Conservation (phyloP, 2,329 filamentous ascomycete genomes). For the Pyrenophora graminea region DNA sequence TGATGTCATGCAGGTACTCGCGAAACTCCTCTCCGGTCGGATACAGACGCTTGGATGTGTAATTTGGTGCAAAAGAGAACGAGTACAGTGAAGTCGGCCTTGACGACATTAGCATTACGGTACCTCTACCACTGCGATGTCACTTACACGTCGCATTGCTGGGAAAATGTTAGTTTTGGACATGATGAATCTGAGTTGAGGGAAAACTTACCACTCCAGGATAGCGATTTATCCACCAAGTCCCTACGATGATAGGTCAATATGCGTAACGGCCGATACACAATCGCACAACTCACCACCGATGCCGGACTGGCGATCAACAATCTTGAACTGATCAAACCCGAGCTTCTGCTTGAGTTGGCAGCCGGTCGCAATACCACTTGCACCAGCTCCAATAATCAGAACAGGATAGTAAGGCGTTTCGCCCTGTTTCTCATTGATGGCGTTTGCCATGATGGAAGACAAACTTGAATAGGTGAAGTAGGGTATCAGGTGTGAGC, state of each 20-base stretch:
- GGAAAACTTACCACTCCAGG: neutral
- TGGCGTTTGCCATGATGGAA: neutral
- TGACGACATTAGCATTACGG: neutral
- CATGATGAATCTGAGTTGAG: neutral
- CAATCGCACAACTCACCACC: neutral
- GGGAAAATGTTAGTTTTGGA: neutral
- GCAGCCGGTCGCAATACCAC: neutral
- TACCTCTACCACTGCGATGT: neutral
- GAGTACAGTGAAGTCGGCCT: neutral
- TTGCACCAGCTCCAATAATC: neutral
- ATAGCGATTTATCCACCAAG: neutral
- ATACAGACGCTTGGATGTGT: neutral
- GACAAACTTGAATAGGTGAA: too few relatives aligned
- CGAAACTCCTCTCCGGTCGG: neutral
- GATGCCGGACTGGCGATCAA: neutral
- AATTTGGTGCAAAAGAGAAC: neutral
- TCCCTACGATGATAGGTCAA: neutral
- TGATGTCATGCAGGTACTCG: neutral
- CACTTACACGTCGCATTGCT: slow-evolving; percentile 2
- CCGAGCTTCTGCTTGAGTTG: neutral
- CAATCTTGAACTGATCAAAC: neutral
- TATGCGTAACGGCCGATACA: neutral
- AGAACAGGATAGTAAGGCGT: neutral
- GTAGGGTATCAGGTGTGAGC: too few relatives aligned
- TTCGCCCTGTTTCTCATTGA: neutral